Base-by-base conservation (phyloP, 1,284 basidiomycete genomes). In the Austroboletus niveus region DNA sequence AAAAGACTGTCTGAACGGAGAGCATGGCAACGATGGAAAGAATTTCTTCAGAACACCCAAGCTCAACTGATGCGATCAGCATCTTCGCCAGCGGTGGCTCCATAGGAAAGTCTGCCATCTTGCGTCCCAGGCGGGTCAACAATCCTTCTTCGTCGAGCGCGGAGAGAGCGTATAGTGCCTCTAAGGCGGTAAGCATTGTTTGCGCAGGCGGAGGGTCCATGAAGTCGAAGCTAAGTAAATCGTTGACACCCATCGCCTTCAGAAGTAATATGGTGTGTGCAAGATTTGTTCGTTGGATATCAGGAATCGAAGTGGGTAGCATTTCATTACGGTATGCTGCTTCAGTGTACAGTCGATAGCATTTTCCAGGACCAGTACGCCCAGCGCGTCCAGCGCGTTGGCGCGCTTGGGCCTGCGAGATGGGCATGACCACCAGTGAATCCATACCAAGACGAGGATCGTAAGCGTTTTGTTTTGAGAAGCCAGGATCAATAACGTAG, bases 51-150 rank as follows among this genome's bases (percentile, higher is more conserved):
- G 94, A 97, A 68, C 96, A 99, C 10, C 94, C 94, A 48, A 93
- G 78, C 63, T 99, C 96, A 24, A 98, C 94, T 2, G 93, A 96
- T n/a, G 94, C 92, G 69, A 99, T 98, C 49, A 99, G 75, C 94
- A 98, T 98, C 76, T 99, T 99, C 10, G 96, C 94, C 55, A 95
- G 74, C 4, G 92, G 85, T 7, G 96, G 97, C 57, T 98, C 95
- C 86, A 98, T 93, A 7, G 97, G 97, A 75, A 98, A 96, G 68
- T 99, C 96, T 2, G 97, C 96, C 97, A 99, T 99, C 74, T 99
- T 99, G 52, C 96, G 82, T 1, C 96, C 97, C 12, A 98, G 75
- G 15, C 92, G 82, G 1, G 97, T 99, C 61, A 99, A 75, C 9
- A 98, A 74, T 5, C 97, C 97, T 73, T 98, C 97, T 60, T 98